Percentiles rank a stretch among this genome's conserved stretches.
Conservation (phyloP, 106 monocot genomes). For the Dendrobium catenatum region DNA sequence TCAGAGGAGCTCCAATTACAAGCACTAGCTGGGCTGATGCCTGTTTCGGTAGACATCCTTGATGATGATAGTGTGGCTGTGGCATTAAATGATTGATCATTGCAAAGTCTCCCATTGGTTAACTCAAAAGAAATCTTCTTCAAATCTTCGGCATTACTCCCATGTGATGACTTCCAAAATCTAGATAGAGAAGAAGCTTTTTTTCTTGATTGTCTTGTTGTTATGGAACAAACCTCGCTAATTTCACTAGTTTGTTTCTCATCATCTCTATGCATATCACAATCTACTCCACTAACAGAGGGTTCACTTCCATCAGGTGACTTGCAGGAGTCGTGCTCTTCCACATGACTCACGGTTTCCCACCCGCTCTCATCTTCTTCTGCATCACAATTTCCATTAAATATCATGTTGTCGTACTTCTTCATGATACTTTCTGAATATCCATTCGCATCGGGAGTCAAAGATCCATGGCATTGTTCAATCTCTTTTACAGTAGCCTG, state of each 20-base stretch:
- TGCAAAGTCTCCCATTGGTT: constrained; percentile 28
- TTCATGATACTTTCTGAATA: constrained; percentile 19
- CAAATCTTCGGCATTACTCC: constrained; percentile 14
- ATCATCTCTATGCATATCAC: constrained; percentile 40
- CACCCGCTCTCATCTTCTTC: constrained; percentile 90
- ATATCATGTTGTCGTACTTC: constrained; percentile 18
- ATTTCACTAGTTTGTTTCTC: constrained; percentile 40
- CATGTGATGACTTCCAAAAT: constrained; percentile 63
- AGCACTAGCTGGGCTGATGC: constrained; percentile 21
- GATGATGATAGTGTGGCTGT: constrained; percentile 24
- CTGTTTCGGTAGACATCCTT: constrained; percentile 15
- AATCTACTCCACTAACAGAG: constrained; percentile 59
- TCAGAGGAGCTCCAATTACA: constrained; percentile 37
- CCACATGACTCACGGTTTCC: constrained; percentile 75
- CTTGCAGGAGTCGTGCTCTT: constrained; percentile 75
- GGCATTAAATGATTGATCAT: constrained; percentile 29
- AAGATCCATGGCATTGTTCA: constrained; percentile 35
- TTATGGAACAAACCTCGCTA: constrained; percentile 53
- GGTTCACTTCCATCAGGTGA: constrained; percentile 75
- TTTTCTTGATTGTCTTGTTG: constrained; percentile 44
- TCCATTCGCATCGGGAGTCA: constrained; percentile 5
- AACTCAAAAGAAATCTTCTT: constrained; percentile 21
- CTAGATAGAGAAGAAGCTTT: constrained; percentile 52
- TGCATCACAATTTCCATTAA: constrained; percentile 30
- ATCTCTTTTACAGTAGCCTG: constrained; percentile 50